Base-by-base conservation (phyloP, 345 rosid genomes). In the Camelina sativa region DNA sequence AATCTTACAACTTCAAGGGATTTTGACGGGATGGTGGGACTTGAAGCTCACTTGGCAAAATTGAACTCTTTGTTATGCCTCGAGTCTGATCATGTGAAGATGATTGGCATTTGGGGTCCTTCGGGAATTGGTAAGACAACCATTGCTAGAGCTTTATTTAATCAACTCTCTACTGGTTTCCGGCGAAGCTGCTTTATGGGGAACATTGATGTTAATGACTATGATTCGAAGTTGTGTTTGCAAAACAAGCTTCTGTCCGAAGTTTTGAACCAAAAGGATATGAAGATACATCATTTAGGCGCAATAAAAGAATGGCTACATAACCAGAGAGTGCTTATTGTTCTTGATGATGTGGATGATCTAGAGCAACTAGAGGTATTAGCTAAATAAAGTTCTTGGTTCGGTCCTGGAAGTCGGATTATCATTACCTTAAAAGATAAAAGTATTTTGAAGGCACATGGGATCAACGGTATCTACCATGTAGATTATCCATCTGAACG, bases 301-400 rank as follows among this genome's bases (percentile, higher is more conserved):
- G 9, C 54, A 47, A 7, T 65, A 2, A 1, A 48, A 30, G 57
- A 30, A 7, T 5, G 69, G 44, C 30, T 50, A 5, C 43, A 17
- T 3, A 25, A 65, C 7, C 28, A 46, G 17, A 65, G 44, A 46
- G 55, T 65, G 17, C 30, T 50, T n/a, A 65, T 65, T 1, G 11
- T 35, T 52, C 58, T 88, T 1, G 89, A 86, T 20, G 87, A 90
- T 76, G 86, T 88, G 4, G 82, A 82, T 48, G 56, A 85, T 40
- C 25, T 56, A 9, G 52, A 20, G 11, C 84, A 86, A 58, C 71
- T 87, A 17, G 11, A 79, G 5, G 86, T 69, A 7, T 47, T 87
- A 5, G 81, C 76, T 4, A 87, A 84, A 6, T 43, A 74, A 41
- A 51, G 13, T 55, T 73, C 76, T 9, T 80, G 84, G 88, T 84